phyloP scores from a whole-genome alignment of 2,329 filamentous ascomycete species.

The Byssothecium circinans region DNA sequence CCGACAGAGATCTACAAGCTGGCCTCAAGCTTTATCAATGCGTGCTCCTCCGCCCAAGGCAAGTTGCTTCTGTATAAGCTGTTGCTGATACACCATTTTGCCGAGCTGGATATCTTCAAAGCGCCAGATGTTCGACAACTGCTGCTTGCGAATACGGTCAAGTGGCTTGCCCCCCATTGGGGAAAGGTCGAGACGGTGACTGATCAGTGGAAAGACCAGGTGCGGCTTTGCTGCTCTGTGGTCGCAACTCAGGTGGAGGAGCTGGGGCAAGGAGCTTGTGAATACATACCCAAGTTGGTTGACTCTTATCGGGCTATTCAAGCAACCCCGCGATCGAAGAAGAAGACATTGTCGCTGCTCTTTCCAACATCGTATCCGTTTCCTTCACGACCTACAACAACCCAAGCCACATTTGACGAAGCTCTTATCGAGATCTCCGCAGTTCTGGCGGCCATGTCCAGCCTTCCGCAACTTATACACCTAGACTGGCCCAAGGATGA shows the following conservation, averaged over 20 bases:
- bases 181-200: slow-evolving; percentile 72
- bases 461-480: slow-evolving; percentile 71
- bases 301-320: slow-evolving; percentile 83
- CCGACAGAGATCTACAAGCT: slow-evolving; percentile 87
- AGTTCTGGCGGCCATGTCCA: slow-evolving; percentile 79
- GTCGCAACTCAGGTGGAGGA: slow-evolving; percentile 81
- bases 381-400: slow-evolving; percentile 67
- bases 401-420: slow-evolving; percentile 73
- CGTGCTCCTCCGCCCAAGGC: slow-evolving; percentile 82
- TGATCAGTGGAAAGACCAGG: slow-evolving; percentile 88
- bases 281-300: slow-evolving; percentile 87
- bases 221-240: slow-evolving; percentile 90
- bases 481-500: slow-evolving; percentile 75
- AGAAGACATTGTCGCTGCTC: slow-evolving; percentile 73
- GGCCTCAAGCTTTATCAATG: slow-evolving; percentile 90
- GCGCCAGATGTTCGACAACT: slow-evolving; percentile 73
- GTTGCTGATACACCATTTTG: slow-evolving; percentile 89
- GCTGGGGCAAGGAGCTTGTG: slow-evolving; percentile 77
- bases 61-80: slow-evolving; percentile 92
- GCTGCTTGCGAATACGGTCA: slow-evolving; percentile 77
- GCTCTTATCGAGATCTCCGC: slow-evolving; percentile 85
- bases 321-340: slow-evolving; percentile 61
- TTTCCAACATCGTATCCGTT: slow-evolving; percentile 93
- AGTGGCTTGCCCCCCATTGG: slow-evolving; percentile 95
- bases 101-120: slow-evolving; percentile 77